A percentile compares a stretch with the other conserved stretches of the same genome.
Evolutionary conservation across 2,329 filamentous ascomycete genomes (phyloP).

Genomic region (Aspergillus cejpii): DNA sequence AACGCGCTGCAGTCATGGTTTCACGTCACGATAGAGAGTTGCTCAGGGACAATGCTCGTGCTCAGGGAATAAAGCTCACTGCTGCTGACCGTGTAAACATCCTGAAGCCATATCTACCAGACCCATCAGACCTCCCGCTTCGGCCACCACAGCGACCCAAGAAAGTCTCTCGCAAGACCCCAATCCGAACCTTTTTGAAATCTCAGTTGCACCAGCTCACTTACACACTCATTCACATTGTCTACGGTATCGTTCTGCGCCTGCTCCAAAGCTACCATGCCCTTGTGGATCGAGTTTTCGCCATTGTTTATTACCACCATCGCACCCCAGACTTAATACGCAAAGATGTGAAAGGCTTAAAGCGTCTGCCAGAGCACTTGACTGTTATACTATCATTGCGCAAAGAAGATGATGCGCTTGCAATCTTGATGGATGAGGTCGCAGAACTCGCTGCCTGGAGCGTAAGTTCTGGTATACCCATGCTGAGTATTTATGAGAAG

Average conservation of each 20-base stretch:
- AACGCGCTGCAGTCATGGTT: conserved; percentile 22
- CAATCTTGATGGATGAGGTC: conserved; percentile 80
- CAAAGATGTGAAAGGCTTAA: conserved; percentile 70
- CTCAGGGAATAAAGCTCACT: conserved; percentile 38
- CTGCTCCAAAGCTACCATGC: conserved; percentile 72
- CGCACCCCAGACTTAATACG: conserved; percentile 88
- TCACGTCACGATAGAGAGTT: conserved; percentile 29
- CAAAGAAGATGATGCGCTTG: conserved; percentile 66
- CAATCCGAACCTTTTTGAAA: conserved; percentile 42
- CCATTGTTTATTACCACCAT: conserved; percentile 89
- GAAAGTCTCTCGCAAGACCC: conserved; percentile 29
- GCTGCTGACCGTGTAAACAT: conserved; percentile 47
- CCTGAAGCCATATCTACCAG: conserved; percentile 48
- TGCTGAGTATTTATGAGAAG: conserved; percentile 85
- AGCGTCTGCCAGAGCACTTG: conserved; percentile 72
- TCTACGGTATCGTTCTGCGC: conserved; percentile 86
- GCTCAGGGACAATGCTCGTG: conserved; percentile 36
- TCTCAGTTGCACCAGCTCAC: conserved; percentile 40
- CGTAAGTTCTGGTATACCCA: conserved; percentile 77
- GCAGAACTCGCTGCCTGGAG: conserved; percentile 92
- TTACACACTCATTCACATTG: conserved; percentile 53
- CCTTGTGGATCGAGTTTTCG: conserved; percentile 67
- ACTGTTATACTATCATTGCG: conserved; percentile 74
- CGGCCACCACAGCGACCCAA: conserved; percentile 21
- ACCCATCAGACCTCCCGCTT: conserved; percentile 30